A percentile compares a stretch with the other conserved stretches of the same genome.
phyloP scores from a whole-genome alignment of 768 basidiomycete genomes.

The Kwoniella dejecticola region DNA sequence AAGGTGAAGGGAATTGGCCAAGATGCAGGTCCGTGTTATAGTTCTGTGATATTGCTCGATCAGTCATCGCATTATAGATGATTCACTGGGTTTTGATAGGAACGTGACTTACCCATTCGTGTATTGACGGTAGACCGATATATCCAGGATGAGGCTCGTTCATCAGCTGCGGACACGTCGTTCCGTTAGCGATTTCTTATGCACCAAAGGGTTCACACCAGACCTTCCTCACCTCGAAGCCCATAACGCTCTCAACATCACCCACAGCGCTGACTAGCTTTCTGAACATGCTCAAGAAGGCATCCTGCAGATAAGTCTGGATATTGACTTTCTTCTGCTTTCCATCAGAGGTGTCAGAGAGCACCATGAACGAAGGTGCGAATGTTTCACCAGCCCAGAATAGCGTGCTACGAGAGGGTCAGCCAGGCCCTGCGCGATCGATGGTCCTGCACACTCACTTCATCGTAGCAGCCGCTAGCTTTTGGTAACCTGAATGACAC shows the following conservation, averaged over 20 bases:
- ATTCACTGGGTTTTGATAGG: neutral
- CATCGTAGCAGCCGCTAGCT: slow-evolving; percentile 90
- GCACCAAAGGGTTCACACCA: no score
- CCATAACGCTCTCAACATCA: slow-evolving; percentile 75
- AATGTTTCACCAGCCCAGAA: slow-evolving; percentile 93
- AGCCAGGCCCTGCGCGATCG: neutral
- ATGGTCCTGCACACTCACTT: slow-evolving; percentile 54
- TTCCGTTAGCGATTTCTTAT: neutral
- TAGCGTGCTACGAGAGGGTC: slow-evolving; percentile 65
- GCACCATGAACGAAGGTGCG: slow-evolving; percentile 68
- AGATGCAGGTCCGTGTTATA: slow-evolving; percentile 95
- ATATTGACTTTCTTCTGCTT: slow-evolving; percentile 64
- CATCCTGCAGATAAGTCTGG: slow-evolving; percentile 78
- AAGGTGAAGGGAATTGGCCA: slow-evolving; percentile 68
- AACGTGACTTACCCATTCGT: slow-evolving; percentile 62
- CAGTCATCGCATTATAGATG: neutral
- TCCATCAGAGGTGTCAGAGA: slow-evolving; percentile 36
- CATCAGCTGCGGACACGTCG: slow-evolving; percentile 65
- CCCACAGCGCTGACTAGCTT: slow-evolving; percentile 68
- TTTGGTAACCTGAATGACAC: slow-evolving; percentile 70
- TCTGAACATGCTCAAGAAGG: slow-evolving; percentile 77
- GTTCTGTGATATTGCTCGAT: slow-evolving; percentile 57
- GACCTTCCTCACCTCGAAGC: slow-evolving; percentile 76
- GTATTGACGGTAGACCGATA: slow-evolving; percentile 75
- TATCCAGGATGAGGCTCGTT: slow-evolving; percentile 96